These are phyloP conservation scores for Truncatella angustata DNA, from an alignment of 2,329 filamentous ascomycete genomes.

Conservation along the genomic window DNA sequence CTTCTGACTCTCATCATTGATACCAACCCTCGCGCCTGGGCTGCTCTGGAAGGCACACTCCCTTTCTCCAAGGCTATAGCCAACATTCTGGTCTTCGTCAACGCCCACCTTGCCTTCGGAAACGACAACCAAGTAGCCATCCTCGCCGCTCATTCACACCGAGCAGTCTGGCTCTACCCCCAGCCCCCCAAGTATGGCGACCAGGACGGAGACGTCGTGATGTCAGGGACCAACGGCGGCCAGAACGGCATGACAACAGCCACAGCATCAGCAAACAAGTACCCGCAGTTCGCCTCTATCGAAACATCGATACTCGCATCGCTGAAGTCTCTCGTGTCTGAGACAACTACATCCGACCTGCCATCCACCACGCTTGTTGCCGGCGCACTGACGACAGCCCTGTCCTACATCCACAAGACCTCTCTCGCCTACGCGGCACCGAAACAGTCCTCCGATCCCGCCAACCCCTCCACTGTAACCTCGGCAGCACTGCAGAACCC, in stretches of 20 bases:
- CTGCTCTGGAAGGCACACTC: constrained; percentile 69
- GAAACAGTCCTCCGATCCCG: constrained; percentile 38
- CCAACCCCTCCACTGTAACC: constrained; percentile 23
- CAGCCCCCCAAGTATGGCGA: constrained; percentile 32
- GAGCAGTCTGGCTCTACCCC: constrained; percentile 88
- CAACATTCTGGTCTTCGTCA: constrained; percentile 91
- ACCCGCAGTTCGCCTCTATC: constrained; percentile 84
- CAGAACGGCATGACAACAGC: constrained; percentile 24
- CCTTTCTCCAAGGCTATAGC: constrained; percentile 82
- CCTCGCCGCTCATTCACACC: constrained; percentile 83
- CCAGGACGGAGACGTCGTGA: constrained; percentile 53
- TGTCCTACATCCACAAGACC: constrained; percentile 87
- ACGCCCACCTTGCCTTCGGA: constrained; percentile 91
- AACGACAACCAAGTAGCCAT: constrained; percentile 91
- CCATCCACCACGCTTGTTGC: constrained; percentile 83
- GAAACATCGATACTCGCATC: constrained; percentile 77
- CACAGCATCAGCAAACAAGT: constrained; percentile 72
- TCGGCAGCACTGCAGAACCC: constrained; percentile 32
- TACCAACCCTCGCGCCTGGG: constrained; percentile 95
- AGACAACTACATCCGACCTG: constrained; percentile 63
- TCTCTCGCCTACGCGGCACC: constrained; percentile 63
- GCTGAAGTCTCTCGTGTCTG: constrained; percentile 68
- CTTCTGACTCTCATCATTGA: constrained; percentile 90
- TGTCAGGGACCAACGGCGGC: constrained; percentile 49
- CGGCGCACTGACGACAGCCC: constrained; percentile 84